Evolutionary conservation across 345 rosid genomes (phyloP), one percentile per base, ranked within the genome.

Genomic region (Cardamine resedifolia): DNA sequence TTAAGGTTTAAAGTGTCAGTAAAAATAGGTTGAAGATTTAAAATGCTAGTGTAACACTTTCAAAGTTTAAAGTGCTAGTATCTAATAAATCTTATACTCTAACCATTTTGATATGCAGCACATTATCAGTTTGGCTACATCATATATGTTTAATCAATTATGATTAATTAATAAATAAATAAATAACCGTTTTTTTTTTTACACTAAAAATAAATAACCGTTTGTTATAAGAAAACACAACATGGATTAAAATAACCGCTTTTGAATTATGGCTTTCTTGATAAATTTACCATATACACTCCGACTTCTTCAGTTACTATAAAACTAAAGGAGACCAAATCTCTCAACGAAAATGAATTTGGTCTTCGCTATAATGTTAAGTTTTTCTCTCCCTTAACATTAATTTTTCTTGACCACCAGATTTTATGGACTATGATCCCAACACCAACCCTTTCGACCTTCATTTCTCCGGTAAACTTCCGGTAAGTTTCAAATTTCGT

Each of bases 381-480:
- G n/a, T 12, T n/a, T 66, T 18, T 66, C 48, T 38, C 38, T 52
- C 7, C n/a, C 8, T n/a, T 52, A 8, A 12, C 18, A 59, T 12
- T 14, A 12, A 3, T 0, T 8, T 1, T 16, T n/a, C 0, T 8
- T 0, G 2, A 1, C 0, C 2, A 57, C 31, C n/a, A 33, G 18
- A 12, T 4, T 31, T 3, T 14, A 67, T 68, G 72, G 72, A 55
- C 10, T 55, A 68, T 19, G 83, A 86, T 43, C 83, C 80, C 66
- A 84, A 81, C 34, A 67, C 86, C 66, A 82, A 72, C 49, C 78
- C 82, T 49, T 77, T 76, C 74, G 75, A 71, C 21, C 58, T 28
- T 30, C 63, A 43, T 33, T 68, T 21, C 16, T n/a, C 24, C 30
- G 69, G 43, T 52, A 74, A 73, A 71, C 51, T 53, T 68, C 79